phyloP scores from a whole-genome alignment of 1,284 basidiomycete species.

The Apiotrichum mycotoxinovorans region DNA sequence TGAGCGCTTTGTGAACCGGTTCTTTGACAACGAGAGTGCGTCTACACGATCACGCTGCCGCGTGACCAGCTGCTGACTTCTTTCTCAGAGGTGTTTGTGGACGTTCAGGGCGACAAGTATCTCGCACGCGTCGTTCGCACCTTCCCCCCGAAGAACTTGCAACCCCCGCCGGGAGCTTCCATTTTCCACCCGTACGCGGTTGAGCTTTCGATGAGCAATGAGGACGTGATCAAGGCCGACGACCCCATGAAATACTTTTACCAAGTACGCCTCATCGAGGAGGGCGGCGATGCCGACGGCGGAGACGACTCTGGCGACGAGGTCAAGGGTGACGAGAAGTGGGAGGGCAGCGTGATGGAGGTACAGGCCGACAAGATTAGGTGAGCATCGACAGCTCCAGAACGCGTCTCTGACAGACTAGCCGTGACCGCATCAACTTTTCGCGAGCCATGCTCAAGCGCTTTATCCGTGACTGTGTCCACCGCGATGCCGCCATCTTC shows the following conservation, averaged over 20 bases:
- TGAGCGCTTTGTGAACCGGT: slow-evolving; percentile 92
- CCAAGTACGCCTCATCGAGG: slow-evolving; percentile 66
- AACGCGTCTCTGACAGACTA: slow-evolving; percentile 40
- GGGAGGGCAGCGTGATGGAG: slow-evolving; percentile 67
- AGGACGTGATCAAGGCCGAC: slow-evolving; percentile 69
- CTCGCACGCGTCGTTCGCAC: slow-evolving; percentile 48
- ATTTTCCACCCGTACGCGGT: slow-evolving; percentile 60
- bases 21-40: slow-evolving; percentile 84
- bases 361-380: slow-evolving; percentile 74
- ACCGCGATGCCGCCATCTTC: slow-evolving; percentile 82
- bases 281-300: slow-evolving; percentile 25
- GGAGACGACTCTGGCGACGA: slow-evolving; percentile 51
- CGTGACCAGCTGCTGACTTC: slow-evolving; percentile 22
- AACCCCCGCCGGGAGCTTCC: slow-evolving; percentile 42
- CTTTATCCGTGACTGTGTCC: slow-evolving; percentile 90
- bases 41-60: slow-evolving; percentile 26
- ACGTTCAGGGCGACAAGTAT: slow-evolving; percentile 74
- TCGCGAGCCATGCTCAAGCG: slow-evolving; percentile 94
- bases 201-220: slow-evolving; percentile 69
- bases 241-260: slow-evolving; percentile 82
- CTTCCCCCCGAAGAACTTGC: slow-evolving; percentile 53
- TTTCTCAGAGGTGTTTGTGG: slow-evolving; percentile 69
- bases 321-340: slow-evolving; percentile 43
- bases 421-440: slow-evolving; percentile 89
- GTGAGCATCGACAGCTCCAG: slow-evolving; percentile 51